phyloP scores from a whole-genome alignment of 23 red algal genomes.

The Gracilaria caudata region DNA sequence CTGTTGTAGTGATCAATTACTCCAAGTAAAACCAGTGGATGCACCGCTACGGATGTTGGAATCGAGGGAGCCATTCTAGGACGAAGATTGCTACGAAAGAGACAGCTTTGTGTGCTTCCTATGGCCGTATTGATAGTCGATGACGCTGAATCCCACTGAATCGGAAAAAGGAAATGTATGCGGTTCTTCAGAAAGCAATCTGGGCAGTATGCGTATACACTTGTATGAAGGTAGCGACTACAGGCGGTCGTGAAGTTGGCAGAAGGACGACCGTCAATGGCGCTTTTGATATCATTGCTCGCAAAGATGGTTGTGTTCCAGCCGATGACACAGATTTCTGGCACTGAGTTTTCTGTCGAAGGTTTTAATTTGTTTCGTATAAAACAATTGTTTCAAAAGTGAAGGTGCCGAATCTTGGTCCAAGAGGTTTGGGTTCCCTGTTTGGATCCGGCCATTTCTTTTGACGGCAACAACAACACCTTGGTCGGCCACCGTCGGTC shows the following conservation, averaged over 20 bases:
- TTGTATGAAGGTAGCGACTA: not conserved
- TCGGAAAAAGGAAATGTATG: not conserved
- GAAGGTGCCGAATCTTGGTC: too few relatives aligned
- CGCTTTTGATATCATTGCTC: not conserved
- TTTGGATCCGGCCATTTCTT: too few relatives aligned
- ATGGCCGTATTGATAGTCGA: not conserved
- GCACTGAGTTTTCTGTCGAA: not conserved
- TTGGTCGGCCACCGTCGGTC: too few relatives aligned
- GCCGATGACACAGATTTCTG: not conserved
- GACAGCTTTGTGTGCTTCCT: not conserved
- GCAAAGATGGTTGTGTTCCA: too few relatives aligned
- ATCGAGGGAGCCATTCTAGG: conserved; percentile 37
- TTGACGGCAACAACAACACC: too few relatives aligned
- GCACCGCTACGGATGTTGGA: conserved; percentile 81
- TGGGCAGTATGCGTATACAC: too few relatives aligned
- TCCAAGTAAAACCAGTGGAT: conserved; percentile 92
- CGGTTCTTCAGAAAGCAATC: too few relatives aligned
- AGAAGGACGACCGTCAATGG: not conserved
- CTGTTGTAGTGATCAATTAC: conserved; percentile 99
- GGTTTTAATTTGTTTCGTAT: too few relatives aligned
- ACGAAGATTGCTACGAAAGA: not conserved
- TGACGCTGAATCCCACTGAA: not conserved
- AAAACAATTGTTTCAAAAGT: too few relatives aligned
- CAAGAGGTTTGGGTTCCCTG: too few relatives aligned
- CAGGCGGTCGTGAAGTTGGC: not conserved